Conservation (phyloP, 345 rosid species). For the Lepidium sativum region DNA sequence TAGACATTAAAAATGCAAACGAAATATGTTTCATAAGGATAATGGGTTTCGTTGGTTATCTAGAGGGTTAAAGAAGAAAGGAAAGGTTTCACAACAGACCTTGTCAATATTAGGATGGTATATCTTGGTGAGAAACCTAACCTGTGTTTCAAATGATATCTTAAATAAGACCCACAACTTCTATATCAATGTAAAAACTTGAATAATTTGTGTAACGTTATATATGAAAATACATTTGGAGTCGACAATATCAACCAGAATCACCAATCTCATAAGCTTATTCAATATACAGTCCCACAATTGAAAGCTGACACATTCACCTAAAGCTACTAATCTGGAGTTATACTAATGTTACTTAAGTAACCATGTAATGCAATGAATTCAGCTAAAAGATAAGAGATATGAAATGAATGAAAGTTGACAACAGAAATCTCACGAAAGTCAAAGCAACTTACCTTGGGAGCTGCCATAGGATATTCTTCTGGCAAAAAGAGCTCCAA, state of each 20-base stretch:
- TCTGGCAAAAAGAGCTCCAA: slow-evolving; percentile 97
- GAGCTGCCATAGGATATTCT: slow-evolving; percentile 99
- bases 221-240: not conserved
- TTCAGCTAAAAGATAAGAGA: not conserved
- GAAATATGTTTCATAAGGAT: not conserved
- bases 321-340: not conserved
- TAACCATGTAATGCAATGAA: not conserved
- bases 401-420: not conserved
- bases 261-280: not conserved
- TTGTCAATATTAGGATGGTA: slow-evolving; percentile 98
- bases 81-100: slow-evolving; percentile 35
- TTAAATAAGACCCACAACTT: not conserved
- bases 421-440: not conserved
- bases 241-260: not conserved
- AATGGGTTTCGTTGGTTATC: not conserved
- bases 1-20: not conserved
- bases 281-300: not conserved
- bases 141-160: slow-evolving; percentile 45
- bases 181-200: not conserved
- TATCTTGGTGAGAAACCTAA: slow-evolving; percentile 93
- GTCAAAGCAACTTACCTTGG: slow-evolving; percentile 49
- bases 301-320: not conserved
- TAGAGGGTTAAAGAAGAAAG: not conserved
- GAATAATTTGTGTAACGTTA: not conserved
- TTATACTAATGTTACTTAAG: not conserved